A percentile compares a stretch with the other conserved stretches of the same genome.
phyloP scores from a whole-genome alignment of 768 basidiomycete species.

The Suillus subluteus region DNA sequence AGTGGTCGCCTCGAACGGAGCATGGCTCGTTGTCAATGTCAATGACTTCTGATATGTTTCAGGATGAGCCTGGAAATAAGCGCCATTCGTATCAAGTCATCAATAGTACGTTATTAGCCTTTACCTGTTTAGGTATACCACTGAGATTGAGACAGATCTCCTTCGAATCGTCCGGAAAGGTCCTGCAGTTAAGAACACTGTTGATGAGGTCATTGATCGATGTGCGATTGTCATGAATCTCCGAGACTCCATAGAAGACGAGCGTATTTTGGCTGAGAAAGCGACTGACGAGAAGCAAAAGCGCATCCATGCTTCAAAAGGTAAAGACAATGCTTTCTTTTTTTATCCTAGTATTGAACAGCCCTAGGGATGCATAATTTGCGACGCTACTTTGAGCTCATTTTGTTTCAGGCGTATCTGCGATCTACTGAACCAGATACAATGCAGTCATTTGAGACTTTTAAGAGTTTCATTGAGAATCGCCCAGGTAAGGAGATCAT shows the following conservation, averaged over 20 bases:
- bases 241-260: slow-evolving; percentile 86
- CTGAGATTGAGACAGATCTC: slow-evolving; percentile 52
- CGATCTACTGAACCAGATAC: slow-evolving; percentile 84
- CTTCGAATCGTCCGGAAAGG: slow-evolving; percentile 88
- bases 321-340: slow-evolving; percentile 38
- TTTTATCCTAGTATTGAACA: neutral
- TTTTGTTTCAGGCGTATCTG: slow-evolving; percentile 89
- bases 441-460: slow-evolving; percentile 68
- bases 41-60: slow-evolving; percentile 30
- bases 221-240: slow-evolving; percentile 85
- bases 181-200: slow-evolving; percentile 78
- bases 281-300: slow-evolving; percentile 73
- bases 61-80: slow-evolving; percentile 31
- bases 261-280: slow-evolving; percentile 77
- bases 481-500: slow-evolving; percentile 65
- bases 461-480: slow-evolving; percentile 82
- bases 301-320: slow-evolving; percentile 69
- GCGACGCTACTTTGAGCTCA: slow-evolving; percentile 81
- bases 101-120: slow-evolving; percentile 63
- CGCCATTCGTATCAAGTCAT: slow-evolving; percentile 84
- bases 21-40: slow-evolving; percentile 51
- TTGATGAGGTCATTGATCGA: slow-evolving; percentile 88
- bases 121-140: neutral
- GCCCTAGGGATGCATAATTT: slow-evolving; percentile 74
- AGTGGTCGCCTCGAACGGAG: slow-evolving; percentile 33